Percentiles rank a stretch among this genome's conserved stretches.
Evolutionary conservation across 2,329 filamentous ascomycete species (phyloP).

Genomic region (Penicillium griseofulvum): DNA sequence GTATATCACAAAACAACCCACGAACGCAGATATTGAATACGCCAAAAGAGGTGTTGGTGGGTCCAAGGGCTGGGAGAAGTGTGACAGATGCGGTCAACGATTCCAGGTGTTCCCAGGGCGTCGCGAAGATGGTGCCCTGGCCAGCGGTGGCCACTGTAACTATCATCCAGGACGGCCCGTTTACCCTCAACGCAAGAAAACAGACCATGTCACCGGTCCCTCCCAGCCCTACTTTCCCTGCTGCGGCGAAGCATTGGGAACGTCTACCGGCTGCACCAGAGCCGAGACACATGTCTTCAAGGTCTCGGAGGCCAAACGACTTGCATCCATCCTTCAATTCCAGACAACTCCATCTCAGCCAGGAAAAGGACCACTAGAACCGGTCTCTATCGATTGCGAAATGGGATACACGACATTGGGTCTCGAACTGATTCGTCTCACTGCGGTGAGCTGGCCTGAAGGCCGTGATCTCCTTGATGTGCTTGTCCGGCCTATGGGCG

Average conservation of each 20-base stretch:
- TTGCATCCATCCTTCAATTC: slow-evolving; percentile 79
- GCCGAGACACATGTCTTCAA: slow-evolving; percentile 82
- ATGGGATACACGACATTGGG: slow-evolving; percentile 94
- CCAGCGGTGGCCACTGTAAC: slow-evolving; percentile 74
- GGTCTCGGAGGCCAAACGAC: slow-evolving; percentile 67
- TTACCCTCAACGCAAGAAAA: slow-evolving; percentile 54
- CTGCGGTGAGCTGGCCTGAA: slow-evolving; percentile 81
- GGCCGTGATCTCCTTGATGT: slow-evolving; percentile 76
- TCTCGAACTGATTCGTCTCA: slow-evolving; percentile 84
- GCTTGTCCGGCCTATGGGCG: slow-evolving; percentile 77
- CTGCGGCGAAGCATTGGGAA: slow-evolving; percentile 72
- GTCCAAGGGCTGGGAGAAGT: slow-evolving; percentile 77
- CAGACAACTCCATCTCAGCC: slow-evolving; percentile 62
- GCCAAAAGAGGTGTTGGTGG: slow-evolving; percentile 64
- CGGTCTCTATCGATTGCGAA: slow-evolving; percentile 88
- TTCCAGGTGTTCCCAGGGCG: slow-evolving; percentile 93
- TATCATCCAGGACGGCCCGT: slow-evolving; percentile 76
- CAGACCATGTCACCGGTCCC: slow-evolving; percentile 56
- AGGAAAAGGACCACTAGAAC: slow-evolving; percentile 32
- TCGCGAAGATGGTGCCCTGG: slow-evolving; percentile 68
- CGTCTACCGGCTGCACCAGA: slow-evolving; percentile 70
- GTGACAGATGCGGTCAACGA: slow-evolving; percentile 78
- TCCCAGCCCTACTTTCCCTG: slow-evolving; percentile 69
- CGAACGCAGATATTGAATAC: slow-evolving; percentile 62
- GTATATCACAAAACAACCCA: slow-evolving; percentile 70